Percentiles rank a stretch among this genome's conserved stretches.
Evolutionary conservation across 2,329 filamentous ascomycete species (phyloP).

Genomic region (Mycosphaerella arachidis): DNA sequence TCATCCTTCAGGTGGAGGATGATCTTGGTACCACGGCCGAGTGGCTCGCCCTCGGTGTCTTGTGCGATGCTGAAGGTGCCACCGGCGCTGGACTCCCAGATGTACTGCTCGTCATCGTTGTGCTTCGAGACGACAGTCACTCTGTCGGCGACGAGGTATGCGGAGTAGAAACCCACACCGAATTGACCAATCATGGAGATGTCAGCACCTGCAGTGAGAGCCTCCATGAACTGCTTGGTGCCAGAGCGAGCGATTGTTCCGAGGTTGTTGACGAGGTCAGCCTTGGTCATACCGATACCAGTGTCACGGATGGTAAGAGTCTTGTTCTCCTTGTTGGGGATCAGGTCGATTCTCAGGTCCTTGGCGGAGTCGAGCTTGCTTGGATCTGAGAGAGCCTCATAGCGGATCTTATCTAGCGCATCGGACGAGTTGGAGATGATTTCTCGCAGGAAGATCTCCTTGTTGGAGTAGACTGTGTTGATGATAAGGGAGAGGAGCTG

Average conservation of each 20-base stretch:
- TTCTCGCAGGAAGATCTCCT: conserved; percentile 99
- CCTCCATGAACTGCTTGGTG: conserved; percentile 99
- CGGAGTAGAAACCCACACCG: conserved; percentile 99
- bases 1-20: conserved; percentile 99
- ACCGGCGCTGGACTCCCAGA: conserved; percentile 97
- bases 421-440: conserved; percentile 97
- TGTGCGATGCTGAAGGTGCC: conserved; percentile 91
- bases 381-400: conserved; percentile 94
- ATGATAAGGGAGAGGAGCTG: conserved; percentile 99
- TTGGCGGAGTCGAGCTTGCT: conserved; percentile 96
- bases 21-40: conserved; percentile 96
- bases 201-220: conserved; percentile 93
- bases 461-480: conserved; percentile 99
- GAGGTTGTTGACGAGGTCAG: conserved; percentile 99
- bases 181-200: conserved; percentile 99
- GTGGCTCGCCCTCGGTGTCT: conserved; percentile 83
- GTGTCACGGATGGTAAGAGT: conserved; percentile 95
- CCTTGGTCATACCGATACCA: conserved; percentile 99
- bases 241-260: conserved; percentile 98
- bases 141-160: conserved; percentile 96
- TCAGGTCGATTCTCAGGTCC: conserved; percentile 98
- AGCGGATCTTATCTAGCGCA: conserved; percentile 99
- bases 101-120: conserved; percentile 99
- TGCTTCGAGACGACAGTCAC: conserved; percentile 96
- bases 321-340: conserved; percentile 95